Evolutionary conservation across 2,329 filamentous ascomycete genomes (phyloP).

Genomic region (Harringtonia aguacate): DNA sequence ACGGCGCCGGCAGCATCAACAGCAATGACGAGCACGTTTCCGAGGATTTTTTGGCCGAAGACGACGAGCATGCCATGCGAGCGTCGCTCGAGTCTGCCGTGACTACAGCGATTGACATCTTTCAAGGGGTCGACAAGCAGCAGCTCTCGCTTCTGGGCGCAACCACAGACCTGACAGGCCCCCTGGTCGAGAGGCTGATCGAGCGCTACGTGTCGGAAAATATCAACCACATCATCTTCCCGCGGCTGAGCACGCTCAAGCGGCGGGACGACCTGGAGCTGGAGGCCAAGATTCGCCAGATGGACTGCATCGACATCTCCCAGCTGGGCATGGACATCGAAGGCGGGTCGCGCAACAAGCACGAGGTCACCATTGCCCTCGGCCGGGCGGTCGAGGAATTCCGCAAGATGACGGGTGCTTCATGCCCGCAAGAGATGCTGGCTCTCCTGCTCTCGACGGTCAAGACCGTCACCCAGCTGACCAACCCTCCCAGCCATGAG

Average conservation of each 20-base stretch:
- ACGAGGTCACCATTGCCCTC: conserved; percentile 68
- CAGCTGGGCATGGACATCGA: conserved; percentile 86
- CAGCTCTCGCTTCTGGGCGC: conserved; percentile 85
- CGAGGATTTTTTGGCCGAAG: conserved; percentile 65
- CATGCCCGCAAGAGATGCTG: conserved; percentile 83
- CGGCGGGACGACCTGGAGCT: conserved; percentile 76
- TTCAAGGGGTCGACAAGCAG: conserved; percentile 91
- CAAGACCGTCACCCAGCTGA: conserved; percentile 67
- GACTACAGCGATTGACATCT: conserved; percentile 86
- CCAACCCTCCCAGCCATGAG: conserved; percentile 33
- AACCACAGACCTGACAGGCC: conserved; percentile 87
- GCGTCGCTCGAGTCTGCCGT: conserved; percentile 84
- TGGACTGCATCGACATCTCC: conserved; percentile 88
- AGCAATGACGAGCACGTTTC: conserved; percentile 20
- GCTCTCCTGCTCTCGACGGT: conserved; percentile 68
- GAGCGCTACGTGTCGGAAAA: conserved; percentile 92
- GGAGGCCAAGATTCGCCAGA: conserved; percentile 81
- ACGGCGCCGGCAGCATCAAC: not conserved
- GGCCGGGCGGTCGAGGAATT: conserved; percentile 78
- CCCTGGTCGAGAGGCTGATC: conserved; percentile 84
- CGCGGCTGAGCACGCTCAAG: conserved; percentile 66
- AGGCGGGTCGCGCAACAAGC: conserved; percentile 66
- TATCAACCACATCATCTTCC: conserved; percentile 82
- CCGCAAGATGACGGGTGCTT: conserved; percentile 67
- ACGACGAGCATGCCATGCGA: conserved; percentile 86